Percentiles rank a stretch among this genome's conserved stretches.
These are phyloP conservation scores for Malassezia brasiliensis DNA, from an alignment of 1,284 basidiomycete genomes.

Conservation along the genomic window DNA sequence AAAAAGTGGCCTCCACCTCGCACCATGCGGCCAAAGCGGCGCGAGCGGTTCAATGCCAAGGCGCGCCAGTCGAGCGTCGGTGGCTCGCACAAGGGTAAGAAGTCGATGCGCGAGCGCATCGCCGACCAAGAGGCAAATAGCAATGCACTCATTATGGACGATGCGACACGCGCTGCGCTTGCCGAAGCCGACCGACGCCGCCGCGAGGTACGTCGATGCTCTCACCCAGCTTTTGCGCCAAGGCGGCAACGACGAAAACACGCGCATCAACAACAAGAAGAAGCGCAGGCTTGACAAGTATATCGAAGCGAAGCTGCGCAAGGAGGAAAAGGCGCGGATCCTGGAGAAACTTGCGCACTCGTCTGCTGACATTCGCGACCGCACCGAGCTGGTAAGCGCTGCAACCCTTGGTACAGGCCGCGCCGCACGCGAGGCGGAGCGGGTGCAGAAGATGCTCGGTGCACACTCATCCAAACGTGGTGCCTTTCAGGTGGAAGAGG, in stretches of 20 bases:
- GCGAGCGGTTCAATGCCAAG: conserved; percentile 44
- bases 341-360: conserved; percentile 39
- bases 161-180: conserved; percentile 19
- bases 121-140: conserved; percentile 24
- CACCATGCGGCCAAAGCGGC: conserved; percentile 15
- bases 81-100: conserved; percentile 43
- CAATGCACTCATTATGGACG: conserved; percentile 38
- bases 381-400: conserved; percentile 36
- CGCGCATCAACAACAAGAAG: conserved; percentile 45
- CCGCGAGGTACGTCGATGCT: conserved; percentile 1
- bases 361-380: conserved; percentile 32
- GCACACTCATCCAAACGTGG: conserved; percentile 11
- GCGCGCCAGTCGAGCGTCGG: conserved; percentile 38
- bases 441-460: conserved; percentile 23
- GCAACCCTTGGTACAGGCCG: conserved; percentile 42
- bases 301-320: conserved; percentile 46
- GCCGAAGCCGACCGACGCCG: conserved; percentile 25
- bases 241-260: conserved; percentile 26
- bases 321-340: conserved; percentile 41
- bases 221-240: conserved; percentile 21
- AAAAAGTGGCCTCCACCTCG: conserved; percentile 12
- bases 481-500: conserved; percentile 29
- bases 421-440: conserved; percentile 28
- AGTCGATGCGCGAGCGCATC: conserved; percentile 24
- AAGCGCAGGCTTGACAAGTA: conserved; percentile 47